Evolutionary conservation across 1,284 basidiomycete genomes (phyloP).

Genomic region (Meira miltonrushii): DNA sequence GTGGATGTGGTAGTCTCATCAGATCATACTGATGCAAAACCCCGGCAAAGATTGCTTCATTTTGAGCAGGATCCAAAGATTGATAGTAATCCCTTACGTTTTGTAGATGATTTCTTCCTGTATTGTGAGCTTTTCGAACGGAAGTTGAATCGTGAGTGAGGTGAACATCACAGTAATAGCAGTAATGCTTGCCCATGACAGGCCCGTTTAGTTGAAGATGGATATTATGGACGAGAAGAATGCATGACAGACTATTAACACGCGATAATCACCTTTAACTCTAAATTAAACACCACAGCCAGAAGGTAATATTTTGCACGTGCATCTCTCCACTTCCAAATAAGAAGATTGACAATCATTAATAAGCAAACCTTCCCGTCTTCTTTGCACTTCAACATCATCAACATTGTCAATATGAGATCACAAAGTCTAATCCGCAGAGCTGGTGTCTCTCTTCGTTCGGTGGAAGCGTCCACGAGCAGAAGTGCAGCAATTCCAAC

Average conservation of each 20-base stretch:
- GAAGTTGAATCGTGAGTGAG: too few species aligned
- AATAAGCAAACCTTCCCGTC: neutral
- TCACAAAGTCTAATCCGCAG: too few species aligned
- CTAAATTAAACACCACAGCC: neutral
- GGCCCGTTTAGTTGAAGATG: neutral
- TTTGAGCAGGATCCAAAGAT: constrained; percentile 88
- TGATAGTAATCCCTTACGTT: constrained; percentile 98
- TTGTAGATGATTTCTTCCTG: constrained; percentile 87
- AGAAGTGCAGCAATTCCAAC: too few species aligned
- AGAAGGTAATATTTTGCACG: neutral
- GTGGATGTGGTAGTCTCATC: constrained; percentile 29
- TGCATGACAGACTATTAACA: too few species aligned
- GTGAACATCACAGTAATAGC: constrained; percentile 51
- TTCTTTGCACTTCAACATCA: too few species aligned
- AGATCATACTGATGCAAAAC: constrained; percentile 82
- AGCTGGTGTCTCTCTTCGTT: too few species aligned
- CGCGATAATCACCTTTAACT: neutral
- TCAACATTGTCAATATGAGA: too few species aligned
- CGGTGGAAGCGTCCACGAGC: too few species aligned
- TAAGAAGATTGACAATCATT: neutral
- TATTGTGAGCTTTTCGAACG: constrained; percentile 98
- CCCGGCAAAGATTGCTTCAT: constrained; percentile 91
- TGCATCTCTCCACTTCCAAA: neutral
- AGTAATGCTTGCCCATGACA: constrained; percentile 48
- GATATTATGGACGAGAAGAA: neutral